Evolutionary conservation across 192 early-diverging fungal genomes (phyloP), one percentile per base, ranked within the genome.

Genomic region (Coemansia asiatica): DNA sequence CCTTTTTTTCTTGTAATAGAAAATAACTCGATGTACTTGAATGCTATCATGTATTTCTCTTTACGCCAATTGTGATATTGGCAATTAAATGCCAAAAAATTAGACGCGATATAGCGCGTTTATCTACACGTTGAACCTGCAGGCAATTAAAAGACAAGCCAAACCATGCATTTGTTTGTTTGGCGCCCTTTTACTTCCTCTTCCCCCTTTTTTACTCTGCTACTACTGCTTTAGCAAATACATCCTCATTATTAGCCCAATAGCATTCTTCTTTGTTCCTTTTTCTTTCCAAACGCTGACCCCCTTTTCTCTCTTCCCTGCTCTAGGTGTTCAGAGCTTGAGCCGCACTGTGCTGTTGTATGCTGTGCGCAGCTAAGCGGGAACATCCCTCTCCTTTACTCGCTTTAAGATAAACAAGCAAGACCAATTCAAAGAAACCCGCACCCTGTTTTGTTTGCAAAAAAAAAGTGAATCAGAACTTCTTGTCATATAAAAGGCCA

Each of bases 251-350:
- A 44, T 44, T 44, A 16, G 40, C 40, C 40, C 40, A 44, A 13
- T 2, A 12, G 2, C 40, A 44, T 44, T 44, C 15, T 44, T 3
- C 12, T 44, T 44, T 44, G 40, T 44, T 60, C 58, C 58, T 44
- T 44, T 44, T 44, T 44, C 15, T 44, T 13, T 44, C 40, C 5
- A 44, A 44, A 44, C 40, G 40, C 3, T 13, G 40, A 13, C 40
- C 3, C 58, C 58, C 40, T 60, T 40, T 22, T 35, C 40, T 40
- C 58, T 22, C 58, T 60, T 40, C 58, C 60, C 60, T 61, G 48
- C 60, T 61, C 60, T 61, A 33, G 40, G 26, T 9, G 40, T 13
- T 44, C 40, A 9, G 10, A 44, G 40, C 40, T 13, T 12, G 40
- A 44, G 15, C 40, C 40, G 40, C 15, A 44, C 40, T 44, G 40